phyloP scores from a whole-genome alignment of 2,329 filamentous ascomycete species.

The Dactylellina leptospora region DNA sequence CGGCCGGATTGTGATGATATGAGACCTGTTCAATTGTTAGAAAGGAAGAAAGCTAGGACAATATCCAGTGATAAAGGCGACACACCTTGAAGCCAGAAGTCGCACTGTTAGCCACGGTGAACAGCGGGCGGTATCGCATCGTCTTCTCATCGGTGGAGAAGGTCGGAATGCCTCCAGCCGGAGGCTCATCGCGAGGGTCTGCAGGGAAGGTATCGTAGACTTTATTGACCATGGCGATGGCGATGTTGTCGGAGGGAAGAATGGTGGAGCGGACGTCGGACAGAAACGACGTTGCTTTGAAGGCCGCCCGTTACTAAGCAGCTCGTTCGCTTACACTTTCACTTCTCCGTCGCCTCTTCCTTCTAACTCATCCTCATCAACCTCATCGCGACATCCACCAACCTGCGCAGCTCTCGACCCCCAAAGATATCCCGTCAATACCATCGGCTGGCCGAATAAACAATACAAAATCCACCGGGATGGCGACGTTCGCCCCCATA shows the following conservation, averaged over 20 bases:
- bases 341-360: background rate
- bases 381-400: slow-evolving; percentile 10
- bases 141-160: slow-evolving; percentile 44
- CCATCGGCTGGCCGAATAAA: background rate
- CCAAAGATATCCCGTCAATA: background rate
- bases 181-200: slow-evolving; percentile 42
- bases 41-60: too few species aligned
- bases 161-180: slow-evolving; percentile 10
- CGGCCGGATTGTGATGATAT: slow-evolving; percentile 92
- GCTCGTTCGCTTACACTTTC: slow-evolving; percentile 2
- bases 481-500: slow-evolving; percentile 42
- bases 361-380: slow-evolving; percentile 3
- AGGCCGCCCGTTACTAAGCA: background rate
- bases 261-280: background rate
- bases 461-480: slow-evolving; percentile 8
- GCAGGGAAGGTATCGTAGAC: slow-evolving; percentile 42
- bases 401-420: background rate
- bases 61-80: slow-evolving; percentile 63
- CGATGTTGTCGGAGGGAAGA: background rate
- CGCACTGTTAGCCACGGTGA: slow-evolving; percentile 26
- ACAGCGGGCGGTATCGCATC: slow-evolving; percentile 38
- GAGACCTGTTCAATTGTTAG: slow-evolving; percentile 72
- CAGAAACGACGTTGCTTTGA: background rate
- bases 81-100: slow-evolving; percentile 14
- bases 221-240: slow-evolving; percentile 33